A percentile compares a stretch with the other conserved stretches of the same genome.
These are phyloP conservation scores for Zymoseptoria passerinii DNA, from an alignment of 2,329 filamentous ascomycete species.

Conservation along the genomic window DNA sequence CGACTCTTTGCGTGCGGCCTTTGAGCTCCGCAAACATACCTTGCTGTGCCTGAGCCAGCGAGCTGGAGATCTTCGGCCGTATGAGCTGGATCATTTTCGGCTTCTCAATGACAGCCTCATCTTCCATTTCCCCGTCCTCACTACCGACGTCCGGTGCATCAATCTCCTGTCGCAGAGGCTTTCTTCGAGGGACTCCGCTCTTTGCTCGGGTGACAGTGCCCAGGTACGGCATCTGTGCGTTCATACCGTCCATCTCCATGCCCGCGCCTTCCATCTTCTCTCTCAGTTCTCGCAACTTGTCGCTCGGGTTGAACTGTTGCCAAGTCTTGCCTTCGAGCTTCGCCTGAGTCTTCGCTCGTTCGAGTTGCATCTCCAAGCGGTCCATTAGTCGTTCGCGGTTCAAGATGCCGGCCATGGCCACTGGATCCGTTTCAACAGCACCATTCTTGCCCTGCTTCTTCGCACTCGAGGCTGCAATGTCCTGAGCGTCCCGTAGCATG, in stretches of 20 bases:
- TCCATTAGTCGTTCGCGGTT: conserved; percentile 90
- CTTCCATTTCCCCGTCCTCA: conserved; percentile 40
- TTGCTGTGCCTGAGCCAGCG: conserved; percentile 49
- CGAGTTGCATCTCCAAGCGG: conserved; percentile 86
- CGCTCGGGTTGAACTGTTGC: conserved; percentile 76
- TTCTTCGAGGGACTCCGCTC: conserved; percentile 31
- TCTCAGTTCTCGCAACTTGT: conserved; percentile 80
- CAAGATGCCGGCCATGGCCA: conserved; percentile 82
- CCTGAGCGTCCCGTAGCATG: conserved; percentile 95
- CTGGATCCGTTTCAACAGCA: conserved; percentile 54
- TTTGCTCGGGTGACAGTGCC: conserved; percentile 34
- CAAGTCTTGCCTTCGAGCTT: conserved; percentile 92
- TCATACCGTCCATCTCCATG: conserved; percentile 33
- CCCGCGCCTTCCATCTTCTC: conserved; percentile 78
- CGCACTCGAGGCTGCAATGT: conserved; percentile 86
- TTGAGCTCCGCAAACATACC: conserved; percentile 62
- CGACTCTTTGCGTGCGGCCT: conserved; percentile 64
- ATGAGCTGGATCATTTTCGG: conserved; percentile 71
- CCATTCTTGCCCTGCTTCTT: conserved; percentile 47
- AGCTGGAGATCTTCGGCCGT: conserved; percentile 56
- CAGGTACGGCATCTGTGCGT: conserved; percentile 60
- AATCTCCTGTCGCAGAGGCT: conserved; percentile 26
- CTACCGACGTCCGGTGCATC: conserved; percentile 14
- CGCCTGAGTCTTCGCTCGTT: conserved; percentile 94
- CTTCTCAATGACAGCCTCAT: conserved; percentile 64